These are phyloP conservation scores for Coniella vitis DNA, from an alignment of 2,329 filamentous ascomycete species.

Conservation along the genomic window DNA sequence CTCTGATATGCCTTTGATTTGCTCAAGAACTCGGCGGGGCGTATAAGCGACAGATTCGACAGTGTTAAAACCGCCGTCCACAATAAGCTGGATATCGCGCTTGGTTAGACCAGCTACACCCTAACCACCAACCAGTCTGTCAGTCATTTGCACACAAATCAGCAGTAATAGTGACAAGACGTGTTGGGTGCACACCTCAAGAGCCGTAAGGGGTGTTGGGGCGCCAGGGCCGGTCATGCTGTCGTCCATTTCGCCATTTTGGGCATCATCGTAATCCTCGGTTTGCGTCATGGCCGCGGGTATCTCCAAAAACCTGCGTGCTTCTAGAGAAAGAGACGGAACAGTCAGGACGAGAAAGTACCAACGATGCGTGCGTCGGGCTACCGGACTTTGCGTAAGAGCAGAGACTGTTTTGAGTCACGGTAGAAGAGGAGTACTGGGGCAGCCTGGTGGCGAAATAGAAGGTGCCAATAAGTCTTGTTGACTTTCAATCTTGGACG, in stretches of 20 bases:
- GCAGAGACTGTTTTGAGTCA: background rate
- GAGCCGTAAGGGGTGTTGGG: constrained; percentile 77
- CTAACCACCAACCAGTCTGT: constrained; percentile 37
- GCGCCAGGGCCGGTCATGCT: constrained; percentile 77
- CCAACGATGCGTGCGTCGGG: background rate
- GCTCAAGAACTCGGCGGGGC: constrained; percentile 74
- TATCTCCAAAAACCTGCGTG: background rate
- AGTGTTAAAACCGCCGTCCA: constrained; percentile 90
- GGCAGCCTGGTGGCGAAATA: background rate
- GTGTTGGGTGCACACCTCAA: constrained; percentile 59
- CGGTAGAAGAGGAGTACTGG: background rate
- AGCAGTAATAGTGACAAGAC: no score
- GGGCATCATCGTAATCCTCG: constrained; percentile 63
- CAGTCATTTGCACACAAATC: background rate
- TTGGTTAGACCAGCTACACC: constrained; percentile 86
- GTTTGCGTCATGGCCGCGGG: constrained; percentile 34
- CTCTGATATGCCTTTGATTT: constrained; percentile 97
- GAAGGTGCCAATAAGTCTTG: background rate
- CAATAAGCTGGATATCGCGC: constrained; percentile 85
- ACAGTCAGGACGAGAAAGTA: background rate
- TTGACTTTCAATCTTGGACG: background rate
- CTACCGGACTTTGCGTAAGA: no score
- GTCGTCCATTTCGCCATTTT: constrained; percentile 53
- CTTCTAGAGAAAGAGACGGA: background rate
- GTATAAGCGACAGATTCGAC: constrained; percentile 95